A percentile compares a stretch with the other conserved stretches of the same genome.
Conservation (phyloP, 768 basidiomycete species). For the Crassisporium funariophilum region DNA sequence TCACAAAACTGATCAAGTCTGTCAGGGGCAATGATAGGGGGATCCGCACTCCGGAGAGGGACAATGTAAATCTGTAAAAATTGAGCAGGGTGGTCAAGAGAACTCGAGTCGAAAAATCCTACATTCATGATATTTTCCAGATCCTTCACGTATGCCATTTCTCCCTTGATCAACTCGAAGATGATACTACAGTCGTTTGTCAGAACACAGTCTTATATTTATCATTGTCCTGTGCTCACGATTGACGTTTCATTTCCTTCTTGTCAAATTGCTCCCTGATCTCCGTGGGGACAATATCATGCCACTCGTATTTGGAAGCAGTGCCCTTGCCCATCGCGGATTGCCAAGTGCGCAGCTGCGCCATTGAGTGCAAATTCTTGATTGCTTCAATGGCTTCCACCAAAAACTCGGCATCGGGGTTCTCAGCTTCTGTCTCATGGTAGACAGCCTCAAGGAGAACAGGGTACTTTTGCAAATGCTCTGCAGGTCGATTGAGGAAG, state of each 20-base stretch:
- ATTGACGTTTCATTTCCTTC: constrained; percentile 80
- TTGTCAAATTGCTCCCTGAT: constrained; percentile 62
- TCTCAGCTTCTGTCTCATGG: constrained; percentile 77
- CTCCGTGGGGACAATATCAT: constrained; percentile 79
- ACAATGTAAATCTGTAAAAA: constrained; percentile 73
- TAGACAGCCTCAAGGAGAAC: constrained; percentile 84
- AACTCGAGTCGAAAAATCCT: constrained; percentile 23
- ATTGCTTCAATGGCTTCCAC: constrained; percentile 85
- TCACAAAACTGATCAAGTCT: constrained; percentile 75
- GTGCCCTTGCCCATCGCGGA: constrained; percentile 82
- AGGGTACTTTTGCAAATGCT: constrained; percentile 85
- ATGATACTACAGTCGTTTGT: constrained; percentile 62
- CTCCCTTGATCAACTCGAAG: constrained; percentile 93
- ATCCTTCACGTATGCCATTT: constrained; percentile 95
- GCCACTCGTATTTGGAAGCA: constrained; percentile 87
- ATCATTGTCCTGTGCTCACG: constrained; percentile 52
- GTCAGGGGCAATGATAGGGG: constrained; percentile 76
- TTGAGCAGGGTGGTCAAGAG: constrained; percentile 3
- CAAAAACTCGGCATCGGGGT: constrained; percentile 82
- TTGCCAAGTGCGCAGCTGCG: constrained; percentile 89
- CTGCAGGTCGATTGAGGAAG: constrained; percentile 76
- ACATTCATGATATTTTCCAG: constrained; percentile 83
- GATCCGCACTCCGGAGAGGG: constrained; percentile 70
- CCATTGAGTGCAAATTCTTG: constrained; percentile 76
- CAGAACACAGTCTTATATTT: neutral